Conservation (phyloP, 495 filamentous ascomycete species). For the Sphaerosporella brunnea region DNA sequence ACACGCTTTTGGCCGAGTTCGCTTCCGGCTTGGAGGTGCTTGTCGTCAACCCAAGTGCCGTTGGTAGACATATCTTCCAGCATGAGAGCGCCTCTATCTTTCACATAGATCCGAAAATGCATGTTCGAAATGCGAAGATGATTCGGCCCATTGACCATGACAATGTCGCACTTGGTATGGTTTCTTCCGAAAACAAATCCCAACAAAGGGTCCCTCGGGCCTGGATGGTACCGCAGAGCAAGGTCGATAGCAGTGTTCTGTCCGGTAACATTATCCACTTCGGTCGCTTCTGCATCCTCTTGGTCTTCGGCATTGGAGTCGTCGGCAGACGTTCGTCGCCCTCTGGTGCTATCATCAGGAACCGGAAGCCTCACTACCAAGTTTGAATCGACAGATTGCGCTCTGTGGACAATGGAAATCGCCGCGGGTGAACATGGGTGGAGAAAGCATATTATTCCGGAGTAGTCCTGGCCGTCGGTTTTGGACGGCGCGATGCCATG, state of each 20-base stretch:
- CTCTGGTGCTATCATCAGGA: neutral
- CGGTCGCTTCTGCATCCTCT: neutral
- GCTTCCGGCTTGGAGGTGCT: slow-evolving; percentile 32
- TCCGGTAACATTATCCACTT: neutral
- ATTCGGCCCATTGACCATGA: slow-evolving; percentile 34
- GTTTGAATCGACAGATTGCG: slow-evolving; percentile 35
- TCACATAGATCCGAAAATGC: slow-evolving; percentile 84
- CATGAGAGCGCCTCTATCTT: slow-evolving; percentile 63
- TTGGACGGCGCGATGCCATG: slow-evolving; percentile 59
- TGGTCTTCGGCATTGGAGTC: neutral
- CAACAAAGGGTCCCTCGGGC: slow-evolving; percentile 34
- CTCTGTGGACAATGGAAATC: slow-evolving; percentile 42
- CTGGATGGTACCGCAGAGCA: neutral
- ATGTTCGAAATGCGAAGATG: slow-evolving; percentile 58
- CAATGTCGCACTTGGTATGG: slow-evolving; percentile 48
- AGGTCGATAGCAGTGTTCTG: slow-evolving; percentile 4
- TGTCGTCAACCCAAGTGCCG: slow-evolving; percentile 67
- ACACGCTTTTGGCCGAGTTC: slow-evolving; percentile 40
- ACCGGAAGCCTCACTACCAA: slow-evolving; percentile 35
- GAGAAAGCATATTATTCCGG: slow-evolving; percentile 78
- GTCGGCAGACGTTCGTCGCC: neutral
- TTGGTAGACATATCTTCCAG: slow-evolving; percentile 83
- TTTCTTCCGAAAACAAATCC: slow-evolving; percentile 85
- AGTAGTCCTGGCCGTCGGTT: slow-evolving; percentile 60
- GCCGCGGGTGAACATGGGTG: slow-evolving; percentile 60